Evolutionary conservation across 2,329 filamentous ascomycete species (phyloP), one percentile per base, ranked within the genome.

Genomic region (Fusarium beomiforme): DNA sequence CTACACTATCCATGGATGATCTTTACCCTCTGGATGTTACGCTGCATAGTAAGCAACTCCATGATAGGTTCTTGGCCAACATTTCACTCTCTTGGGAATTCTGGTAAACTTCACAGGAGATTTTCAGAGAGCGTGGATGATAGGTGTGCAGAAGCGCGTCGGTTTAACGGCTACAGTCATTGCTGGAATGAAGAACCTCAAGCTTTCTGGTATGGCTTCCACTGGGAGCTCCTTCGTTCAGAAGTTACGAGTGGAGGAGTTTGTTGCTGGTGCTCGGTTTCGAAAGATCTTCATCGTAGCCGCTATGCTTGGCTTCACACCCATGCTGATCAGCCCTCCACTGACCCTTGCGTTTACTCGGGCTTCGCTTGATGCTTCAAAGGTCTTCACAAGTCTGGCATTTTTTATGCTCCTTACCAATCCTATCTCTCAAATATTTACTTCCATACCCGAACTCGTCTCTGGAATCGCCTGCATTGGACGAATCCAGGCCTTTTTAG

Each of bases 91-190:
- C 8, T 49, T 78, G 12, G 57, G 41, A 31, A 58, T 64, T 50
- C 26, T 68, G 6, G 39, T 77, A 41, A 58, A 50, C 17, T 49
- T 69, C 26, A 63, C 75, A 7, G 72, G 69, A 3, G 63, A 55
- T 10, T 68, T 34, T 3, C 81, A 83, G 53, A 75, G 65, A 16
- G 49, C 47, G 8, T 84, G 82, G 82, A 81, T 83, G 79, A 70
- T 59, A 2, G 71, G 61, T 5, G 78, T 81, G 13, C 78, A 83
- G 64, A 77, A 76, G 29, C 74, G 80, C 5, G 79, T 82, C 4
- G 77, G 77, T 1, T 36, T 77, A 16, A 79, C 79, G 0, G 71
- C 78, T 8, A 77, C 73, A 8, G 75, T 75, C 33, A 77, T 82
- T 49, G 58, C 74, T 14, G 69, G 76, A 33, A 78, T 81, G 75